Base-by-base conservation (phyloP, 129 eudicot genomes). In the Arctium minus region DNA sequence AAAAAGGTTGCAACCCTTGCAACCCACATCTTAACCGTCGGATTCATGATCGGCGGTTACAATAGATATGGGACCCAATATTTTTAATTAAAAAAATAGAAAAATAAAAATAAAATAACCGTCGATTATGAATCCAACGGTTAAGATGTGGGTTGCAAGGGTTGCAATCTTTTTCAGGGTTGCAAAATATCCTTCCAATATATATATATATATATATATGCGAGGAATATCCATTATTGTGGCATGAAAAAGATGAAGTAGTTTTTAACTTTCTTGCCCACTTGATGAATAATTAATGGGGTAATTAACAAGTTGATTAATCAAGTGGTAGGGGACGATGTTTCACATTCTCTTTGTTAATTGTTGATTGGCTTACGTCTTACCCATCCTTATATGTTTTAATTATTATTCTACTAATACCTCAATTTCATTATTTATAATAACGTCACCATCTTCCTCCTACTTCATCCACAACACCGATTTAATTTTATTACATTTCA, bases 151-250 rank as follows among this genome's bases (percentile, higher is more conserved):
- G n/a, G n/a, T n/a, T n/a, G n/a, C n/a, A n/a, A n/a, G n/a, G n/a
- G n/a, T n/a, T n/a, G n/a, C n/a, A n/a, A n/a, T n/a, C n/a, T n/a
- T n/a, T n/a, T n/a, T n/a, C n/a, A n/a, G n/a, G n/a, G n/a, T n/a
- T n/a, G n/a, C n/a, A n/a, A n/a, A n/a, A n/a, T n/a, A n/a, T n/a
- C n/a, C n/a, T n/a, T n/a, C n/a, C n/a, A n/a, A n/a, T 22, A 22
- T 22, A 22, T 22, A 22, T 22, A 22, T 22, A 22, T 22, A 22
- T 22, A 22, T 22, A 22, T 22, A 78, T 80, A 87, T 80, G 87
- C 72, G 78, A 83, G 86, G 90, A 85, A 87, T 82, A 85, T 89
- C 84, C 88, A 27, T 46, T 53, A 27, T 46, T 53, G 78, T 83
- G 79, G 73, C 72, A 83, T 76, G 18, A 70, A 48, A 80, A 27